Evolutionary conservation across 805 yeast species (phyloP).

Genomic region (Cyberlindnera suaveolens): DNA sequence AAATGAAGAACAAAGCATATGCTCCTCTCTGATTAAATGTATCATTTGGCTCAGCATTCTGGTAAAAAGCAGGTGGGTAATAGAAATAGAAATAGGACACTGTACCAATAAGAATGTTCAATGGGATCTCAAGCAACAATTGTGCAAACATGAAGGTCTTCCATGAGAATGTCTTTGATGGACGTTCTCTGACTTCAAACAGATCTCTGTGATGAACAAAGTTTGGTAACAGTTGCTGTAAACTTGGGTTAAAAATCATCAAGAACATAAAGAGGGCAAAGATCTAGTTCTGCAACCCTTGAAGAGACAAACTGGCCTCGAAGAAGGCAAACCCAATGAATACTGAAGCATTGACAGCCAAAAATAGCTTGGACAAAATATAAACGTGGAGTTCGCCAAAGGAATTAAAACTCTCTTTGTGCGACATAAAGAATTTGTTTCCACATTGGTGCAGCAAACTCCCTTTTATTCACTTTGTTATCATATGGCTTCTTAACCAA

Average conservation of each 20-base stretch:
- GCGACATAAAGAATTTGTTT: slow-evolving; percentile 42
- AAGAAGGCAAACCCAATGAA: slow-evolving; percentile 74
- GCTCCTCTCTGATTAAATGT: slow-evolving; percentile 10
- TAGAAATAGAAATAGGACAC: slow-evolving; percentile 58
- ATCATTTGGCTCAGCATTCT: slow-evolving; percentile 4
- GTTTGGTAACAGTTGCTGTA: slow-evolving; percentile 59
- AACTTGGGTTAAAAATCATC: slow-evolving; percentile 46
- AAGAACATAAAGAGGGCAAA: slow-evolving; percentile 66
- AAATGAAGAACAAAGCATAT: slow-evolving; percentile 32
- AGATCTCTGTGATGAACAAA: slow-evolving; percentile 57
- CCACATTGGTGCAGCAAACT: slow-evolving; percentile 38
- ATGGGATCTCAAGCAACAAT: slow-evolving; percentile 60
- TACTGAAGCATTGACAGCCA: slow-evolving; percentile 49
- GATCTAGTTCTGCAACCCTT: slow-evolving; percentile 80
- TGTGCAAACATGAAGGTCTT: slow-evolving; percentile 54
- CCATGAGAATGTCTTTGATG: slow-evolving; percentile 69
- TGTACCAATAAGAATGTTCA: slow-evolving; percentile 56
- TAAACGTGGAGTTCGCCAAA: slow-evolving; percentile 63
- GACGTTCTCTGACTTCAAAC: slow-evolving; percentile 69
- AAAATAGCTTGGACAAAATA: slow-evolving; percentile 51
- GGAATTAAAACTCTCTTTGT: slow-evolving; percentile 52
- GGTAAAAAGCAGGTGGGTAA: slow-evolving; percentile 59
- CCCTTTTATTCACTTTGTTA: slow-evolving; percentile 28
- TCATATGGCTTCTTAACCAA: slow-evolving; percentile 33
- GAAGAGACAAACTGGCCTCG: slow-evolving; percentile 55